Evolutionary conservation across 1,284 basidiomycete genomes (phyloP), one percentile per base, ranked within the genome.

Genomic region (Ustilago xerochloae): DNA sequence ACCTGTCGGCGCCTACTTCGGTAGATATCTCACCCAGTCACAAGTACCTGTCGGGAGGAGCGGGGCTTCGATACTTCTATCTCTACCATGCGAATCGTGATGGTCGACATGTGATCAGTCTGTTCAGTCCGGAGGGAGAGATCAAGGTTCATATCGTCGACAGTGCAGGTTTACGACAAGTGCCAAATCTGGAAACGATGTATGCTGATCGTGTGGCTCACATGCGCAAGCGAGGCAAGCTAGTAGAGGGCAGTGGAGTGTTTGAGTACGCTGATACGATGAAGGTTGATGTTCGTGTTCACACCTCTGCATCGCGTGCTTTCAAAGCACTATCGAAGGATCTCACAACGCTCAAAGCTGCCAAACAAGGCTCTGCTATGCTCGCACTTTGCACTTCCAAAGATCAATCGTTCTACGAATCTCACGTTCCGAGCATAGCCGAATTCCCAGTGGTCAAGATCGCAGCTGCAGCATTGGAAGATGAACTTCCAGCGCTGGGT

Each of bases 391-490:
- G 93, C 43, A 96, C 96, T 10, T 89, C 89, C 49, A 94, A 93
- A 81, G 91, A 93, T 52, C 89, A 91, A 74, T 86, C 87, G 12
- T 97, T 96, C 85, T 98, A 95, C 84, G 93, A 96, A 76, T 84
- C 88, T 0, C 87, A 88, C 24, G 86, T 93, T 30, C 88, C 91
- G 3, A 91, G 91, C 77, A 39, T 76, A 16, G 85, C 88, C 16
- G 92, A 92, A 75, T 96, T 97, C 86, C 97, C 97, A 0, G 88
- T 97, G 51, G 86, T 99, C 64, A 90, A 90, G 10, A 92, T 96
- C 90, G 89, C 91, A 13, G 91, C 91, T 65, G 88, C 90, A 18
- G 91, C 89, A 81, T 87, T 88, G 4, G 88, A 90, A 10, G 92
- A 94, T 79, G 88, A 89, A 0, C 53, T 84, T 46, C 84, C 86